Evolutionary conservation across 176 grass and related monocot genomes (phyloP).

Genomic region (Cocos nucifera): DNA sequence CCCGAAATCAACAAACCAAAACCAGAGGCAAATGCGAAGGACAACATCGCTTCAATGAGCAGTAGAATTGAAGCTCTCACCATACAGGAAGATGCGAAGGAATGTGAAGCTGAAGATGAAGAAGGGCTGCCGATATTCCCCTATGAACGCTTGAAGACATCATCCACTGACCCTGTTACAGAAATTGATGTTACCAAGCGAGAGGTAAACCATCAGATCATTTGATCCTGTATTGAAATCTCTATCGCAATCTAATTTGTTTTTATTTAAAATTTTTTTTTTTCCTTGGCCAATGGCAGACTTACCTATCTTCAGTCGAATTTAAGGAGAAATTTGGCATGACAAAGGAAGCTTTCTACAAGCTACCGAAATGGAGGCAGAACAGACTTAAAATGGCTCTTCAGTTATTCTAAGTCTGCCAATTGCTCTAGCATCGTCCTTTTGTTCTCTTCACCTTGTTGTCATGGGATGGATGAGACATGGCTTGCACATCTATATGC

Average conservation of each 20-base stretch:
- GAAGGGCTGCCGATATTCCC: constrained; percentile 56
- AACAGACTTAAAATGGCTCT: constrained; percentile 71
- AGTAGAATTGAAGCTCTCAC: constrained; percentile 31
- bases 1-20: constrained; percentile 62
- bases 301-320: constrained; percentile 62
- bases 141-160: constrained; percentile 70
- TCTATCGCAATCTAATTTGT: constrained; percentile 2
- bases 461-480: no score
- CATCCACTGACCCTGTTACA: constrained; percentile 45
- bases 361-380: constrained; percentile 85
- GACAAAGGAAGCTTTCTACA: constrained; percentile 62
- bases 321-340: constrained; percentile 92
- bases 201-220: constrained; percentile 44
- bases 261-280: no score
- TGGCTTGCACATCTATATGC: background rate
- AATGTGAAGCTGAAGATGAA: constrained; percentile 54
- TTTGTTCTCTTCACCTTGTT: background rate
- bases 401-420: constrained; percentile 54
- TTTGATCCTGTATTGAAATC: constrained; percentile 1
- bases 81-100: constrained; percentile 77
- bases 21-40: constrained; percentile 52
- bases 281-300: constrained; percentile 28
- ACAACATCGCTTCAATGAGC: constrained; percentile 36
- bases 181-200: constrained; percentile 74
- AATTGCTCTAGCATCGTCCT: constrained; percentile 12